phyloP scores from a whole-genome alignment of 768 basidiomycete species.

The Amanita jacksonii region DNA sequence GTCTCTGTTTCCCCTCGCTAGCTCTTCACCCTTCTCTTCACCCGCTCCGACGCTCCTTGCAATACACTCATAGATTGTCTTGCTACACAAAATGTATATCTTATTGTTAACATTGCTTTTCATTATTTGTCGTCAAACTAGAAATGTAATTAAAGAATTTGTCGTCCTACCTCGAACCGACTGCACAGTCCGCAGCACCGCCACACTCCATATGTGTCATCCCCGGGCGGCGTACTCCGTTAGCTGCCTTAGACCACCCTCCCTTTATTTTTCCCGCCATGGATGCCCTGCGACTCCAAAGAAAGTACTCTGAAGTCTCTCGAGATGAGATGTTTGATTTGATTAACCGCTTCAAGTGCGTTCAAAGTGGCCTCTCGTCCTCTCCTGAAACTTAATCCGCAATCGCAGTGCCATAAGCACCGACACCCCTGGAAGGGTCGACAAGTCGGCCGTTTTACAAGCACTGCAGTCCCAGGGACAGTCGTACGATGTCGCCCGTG shows the following conservation, averaged over 20 bases:
- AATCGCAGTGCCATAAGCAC: constrained; percentile 57
- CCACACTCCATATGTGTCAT: constrained; percentile 4
- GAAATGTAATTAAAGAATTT: not conserved
- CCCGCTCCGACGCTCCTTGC: not conserved
- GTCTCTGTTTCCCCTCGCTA: not conserved
- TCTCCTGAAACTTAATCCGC: not conserved
- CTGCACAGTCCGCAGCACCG: not conserved
- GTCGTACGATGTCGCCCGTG: constrained; percentile 83
- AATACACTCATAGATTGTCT: not conserved
- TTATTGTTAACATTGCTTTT: constrained; percentile 6
- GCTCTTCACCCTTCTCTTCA: not conserved
- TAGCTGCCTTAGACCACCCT: not conserved
- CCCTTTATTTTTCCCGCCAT: constrained; percentile 24
- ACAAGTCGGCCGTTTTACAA: constrained; percentile 75
- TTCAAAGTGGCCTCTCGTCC: constrained; percentile 11
- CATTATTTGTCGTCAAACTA: no score
- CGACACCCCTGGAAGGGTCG: constrained; percentile 73
- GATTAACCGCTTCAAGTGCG: constrained; percentile 94
- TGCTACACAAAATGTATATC: constrained; percentile 4
- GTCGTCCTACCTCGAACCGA: not conserved
- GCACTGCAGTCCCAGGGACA: constrained; percentile 72
- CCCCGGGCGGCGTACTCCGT: constrained; percentile 1
- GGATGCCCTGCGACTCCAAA: constrained; percentile 81
- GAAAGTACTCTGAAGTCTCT: constrained; percentile 86
- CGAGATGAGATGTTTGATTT: constrained; percentile 93